Evolutionary conservation across 2,329 filamentous ascomycete genomes (phyloP).

Genomic region (Dissoconium aciculare): DNA sequence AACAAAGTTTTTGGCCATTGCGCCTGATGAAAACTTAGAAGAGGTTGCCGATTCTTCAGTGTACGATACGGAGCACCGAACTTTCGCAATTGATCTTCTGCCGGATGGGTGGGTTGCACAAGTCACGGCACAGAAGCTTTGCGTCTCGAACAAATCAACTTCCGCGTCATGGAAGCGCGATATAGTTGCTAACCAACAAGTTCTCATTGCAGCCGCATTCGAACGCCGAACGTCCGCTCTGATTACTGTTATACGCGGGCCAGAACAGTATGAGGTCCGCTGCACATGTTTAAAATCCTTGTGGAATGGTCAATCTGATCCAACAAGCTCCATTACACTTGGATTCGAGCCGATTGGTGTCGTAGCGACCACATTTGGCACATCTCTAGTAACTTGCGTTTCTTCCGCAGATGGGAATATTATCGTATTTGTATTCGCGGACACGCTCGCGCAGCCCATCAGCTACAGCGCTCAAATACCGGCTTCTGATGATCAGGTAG

Average conservation of each 20-base stretch:
- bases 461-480: conserved; percentile 3
- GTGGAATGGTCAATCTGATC: no score
- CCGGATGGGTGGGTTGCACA: conserved; percentile 16
- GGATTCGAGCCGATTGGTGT: no score
- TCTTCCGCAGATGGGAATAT: background rate
- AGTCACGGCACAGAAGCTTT: conserved; percentile 15
- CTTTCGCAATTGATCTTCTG: conserved; percentile 14
- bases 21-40: conserved; percentile 8
- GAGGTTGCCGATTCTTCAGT: conserved; percentile 9
- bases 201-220: no score
- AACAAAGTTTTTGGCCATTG: conserved; percentile 12
- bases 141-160: conserved; percentile 11
- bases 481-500: conserved; percentile 1
- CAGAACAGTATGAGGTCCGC: no score
- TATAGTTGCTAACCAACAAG: no score
- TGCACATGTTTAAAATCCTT: no score
- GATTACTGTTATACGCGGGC: conserved; percentile 18
- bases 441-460: background rate
- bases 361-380: no score
- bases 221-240: conserved; percentile 15
- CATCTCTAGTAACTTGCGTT: no score
- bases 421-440: conserved; percentile 1
- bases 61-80: conserved; percentile 15
- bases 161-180: no score
- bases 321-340: no score